Base-by-base conservation (phyloP, 768 basidiomycete genomes). In the Punctularia strigosozonata region DNA sequence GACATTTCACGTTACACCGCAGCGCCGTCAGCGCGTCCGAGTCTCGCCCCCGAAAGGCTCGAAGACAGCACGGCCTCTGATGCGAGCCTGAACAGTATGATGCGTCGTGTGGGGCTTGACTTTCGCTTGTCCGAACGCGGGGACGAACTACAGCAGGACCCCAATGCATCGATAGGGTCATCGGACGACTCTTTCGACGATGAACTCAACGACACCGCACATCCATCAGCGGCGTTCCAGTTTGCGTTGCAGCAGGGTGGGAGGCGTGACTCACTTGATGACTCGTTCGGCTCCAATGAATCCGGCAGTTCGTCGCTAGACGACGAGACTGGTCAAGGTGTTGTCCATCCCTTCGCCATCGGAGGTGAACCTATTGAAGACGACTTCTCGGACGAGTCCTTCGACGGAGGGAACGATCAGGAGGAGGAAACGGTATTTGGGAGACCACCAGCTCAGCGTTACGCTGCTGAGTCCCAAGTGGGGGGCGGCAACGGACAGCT, bases 1-100 rank as follows among this genome's bases (percentile, higher is more conserved):
- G 83, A 81, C 0, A 61, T 86, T 12, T 74, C 78, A 12, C 65
- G 73, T n/a, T 85, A 84, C 48, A 63, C 56, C n/a, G 62, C 63
- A 6, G 52, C 54, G 8, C 41, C 39, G 20, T 18, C 31, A n/a
- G 30, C 31, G 20, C 38, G 35, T 12, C 30, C 42, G 26, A 47
- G 46, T 19, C 17, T 44, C 1, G 37, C 38, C 6, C 35, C 44
- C 2, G 51, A 50, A 17, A 15, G 15, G 28, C 7, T 56, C 8
- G 68, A 72, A 23, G 64, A 55, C 10, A 71, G 62, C 42, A 61
- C 60, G 31, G 58, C 69, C 13, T 63, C 63, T 2, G 77, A 80
- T 45, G 56, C 71, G 2, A 80, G 74, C 49, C 53, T 84, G 38
- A 79, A 82, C 43, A 79, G 73, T 40, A 73, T 84, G 68, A 77